phyloP scores from a whole-genome alignment of 208 protist genomes.

The Leishmania braziliensis region DNA sequence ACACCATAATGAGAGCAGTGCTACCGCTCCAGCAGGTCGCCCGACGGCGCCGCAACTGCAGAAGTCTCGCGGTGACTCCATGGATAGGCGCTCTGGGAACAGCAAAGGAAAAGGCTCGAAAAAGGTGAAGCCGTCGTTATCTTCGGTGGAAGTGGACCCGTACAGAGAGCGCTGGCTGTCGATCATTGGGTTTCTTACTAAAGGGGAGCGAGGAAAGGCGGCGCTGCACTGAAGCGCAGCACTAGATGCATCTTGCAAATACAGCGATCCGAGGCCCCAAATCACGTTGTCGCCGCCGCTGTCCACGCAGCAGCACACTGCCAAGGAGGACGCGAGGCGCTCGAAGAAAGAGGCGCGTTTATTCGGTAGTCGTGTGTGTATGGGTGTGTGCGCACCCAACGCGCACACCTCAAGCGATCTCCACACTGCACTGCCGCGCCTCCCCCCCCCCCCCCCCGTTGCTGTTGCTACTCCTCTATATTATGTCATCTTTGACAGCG shows the following conservation, averaged over 20 bases:
- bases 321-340: neutral
- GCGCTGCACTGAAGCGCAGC: neutral
- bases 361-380: no score
- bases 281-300: neutral
- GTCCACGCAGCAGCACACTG: no score
- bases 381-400: no score
- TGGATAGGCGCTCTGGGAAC: neutral
- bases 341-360: neutral
- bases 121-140: constrained; percentile 1
- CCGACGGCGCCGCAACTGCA: neutral
- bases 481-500: neutral
- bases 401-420: no score
- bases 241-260: neutral
- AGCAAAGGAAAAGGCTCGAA: neutral
- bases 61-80: neutral
- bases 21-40: neutral
- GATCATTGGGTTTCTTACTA: constrained; percentile 1
- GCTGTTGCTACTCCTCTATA: neutral
- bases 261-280: neutral
- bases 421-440: no score
- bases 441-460: neutral
- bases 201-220: constrained; percentile 13
- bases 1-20: no score
- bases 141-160: constrained; percentile 1
- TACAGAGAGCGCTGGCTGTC: constrained; percentile 16